Evolutionary conservation across 140 eudicot species (phyloP).

Genomic region (Erigeron philadelphicus): DNA sequence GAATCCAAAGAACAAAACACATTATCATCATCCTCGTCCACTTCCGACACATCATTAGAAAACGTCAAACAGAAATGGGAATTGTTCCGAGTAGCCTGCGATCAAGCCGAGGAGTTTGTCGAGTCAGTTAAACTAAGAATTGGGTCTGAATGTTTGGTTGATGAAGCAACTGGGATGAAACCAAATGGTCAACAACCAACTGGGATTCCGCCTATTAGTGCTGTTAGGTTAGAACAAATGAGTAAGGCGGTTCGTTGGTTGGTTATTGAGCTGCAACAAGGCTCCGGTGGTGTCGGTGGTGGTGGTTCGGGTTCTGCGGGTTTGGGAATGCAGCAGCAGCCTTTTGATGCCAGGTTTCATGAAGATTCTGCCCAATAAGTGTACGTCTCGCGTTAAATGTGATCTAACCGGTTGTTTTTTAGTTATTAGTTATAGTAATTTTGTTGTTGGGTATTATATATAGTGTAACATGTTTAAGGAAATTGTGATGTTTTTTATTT

Average conservation of each 20-base stretch:
- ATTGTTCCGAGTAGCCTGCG: constrained; percentile 78
- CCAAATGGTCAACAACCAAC: constrained; percentile 48
- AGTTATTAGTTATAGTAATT: too few species aligned
- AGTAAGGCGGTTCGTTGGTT: constrained; percentile 95
- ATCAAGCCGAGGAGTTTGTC: constrained; percentile 90
- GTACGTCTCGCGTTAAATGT: not conserved
- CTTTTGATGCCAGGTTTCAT: constrained; percentile 82
- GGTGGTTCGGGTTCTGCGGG: too few species aligned
- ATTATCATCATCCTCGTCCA: constrained; percentile 27
- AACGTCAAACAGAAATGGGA: constrained; percentile 83
- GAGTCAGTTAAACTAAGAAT: constrained; percentile 90
- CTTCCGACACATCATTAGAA: constrained; percentile 77
- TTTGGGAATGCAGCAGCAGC: constrained; percentile 9
- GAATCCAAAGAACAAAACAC: constrained; percentile 59
- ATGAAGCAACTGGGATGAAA: constrained; percentile 81
- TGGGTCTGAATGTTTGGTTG: constrained; percentile 85
- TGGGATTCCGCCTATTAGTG: constrained; percentile 84
- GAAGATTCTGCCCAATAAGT: constrained; percentile 79
- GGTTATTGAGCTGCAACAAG: constrained; percentile 84
- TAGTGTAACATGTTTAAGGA: not conserved
- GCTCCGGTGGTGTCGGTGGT: constrained; percentile 43
- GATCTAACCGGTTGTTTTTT: too few species aligned
- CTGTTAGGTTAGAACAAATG: constrained; percentile 89
- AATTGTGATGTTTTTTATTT: too few species aligned
- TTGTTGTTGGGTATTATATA: too few species aligned